Conservation (phyloP, 495 filamentous ascomycete species). For the Halenospora varia region DNA sequence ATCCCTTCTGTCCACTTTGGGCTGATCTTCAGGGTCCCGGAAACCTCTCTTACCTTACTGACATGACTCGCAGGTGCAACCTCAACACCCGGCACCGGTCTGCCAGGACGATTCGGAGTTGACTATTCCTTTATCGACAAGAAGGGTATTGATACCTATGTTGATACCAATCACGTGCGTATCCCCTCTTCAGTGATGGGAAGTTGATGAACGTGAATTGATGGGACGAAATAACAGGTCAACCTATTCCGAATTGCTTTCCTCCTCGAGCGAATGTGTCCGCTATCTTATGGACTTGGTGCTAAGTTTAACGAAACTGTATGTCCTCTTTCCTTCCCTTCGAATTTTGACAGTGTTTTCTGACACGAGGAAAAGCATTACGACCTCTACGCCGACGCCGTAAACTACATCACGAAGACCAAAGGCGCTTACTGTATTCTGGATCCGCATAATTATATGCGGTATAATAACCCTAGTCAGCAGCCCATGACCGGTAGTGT, state of each 20-base stretch:
- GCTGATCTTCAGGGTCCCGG: background rate
- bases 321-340: constrained; percentile 1
- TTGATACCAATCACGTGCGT: constrained; percentile 40
- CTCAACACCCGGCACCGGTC: constrained; percentile 35
- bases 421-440: constrained; percentile 45
- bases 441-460: constrained; percentile 55
- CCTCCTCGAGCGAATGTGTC: constrained; percentile 51
- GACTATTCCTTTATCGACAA: constrained; percentile 49
- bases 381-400: constrained; percentile 40
- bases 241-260: constrained; percentile 52
- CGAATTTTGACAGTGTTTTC: background rate
- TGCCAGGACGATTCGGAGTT: constrained; percentile 45
- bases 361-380: constrained; percentile 30
- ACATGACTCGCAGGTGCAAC: constrained; percentile 3
- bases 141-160: constrained; percentile 39
- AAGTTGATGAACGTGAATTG: too few relatives aligned
- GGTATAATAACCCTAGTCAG: constrained; percentile 47
- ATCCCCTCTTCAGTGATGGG: background rate
- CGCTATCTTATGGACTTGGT: constrained; percentile 41
- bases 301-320: constrained; percentile 46
- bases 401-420: constrained; percentile 48
- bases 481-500: constrained; percentile 46
- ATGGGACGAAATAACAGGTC: constrained; percentile 22
- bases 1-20: background rate
- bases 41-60: background rate